A percentile compares a stretch with the other conserved stretches of the same genome.
These are phyloP conservation scores for Candida vartiovaarae DNA, from an alignment of 805 yeast species.

Conservation along the genomic window DNA sequence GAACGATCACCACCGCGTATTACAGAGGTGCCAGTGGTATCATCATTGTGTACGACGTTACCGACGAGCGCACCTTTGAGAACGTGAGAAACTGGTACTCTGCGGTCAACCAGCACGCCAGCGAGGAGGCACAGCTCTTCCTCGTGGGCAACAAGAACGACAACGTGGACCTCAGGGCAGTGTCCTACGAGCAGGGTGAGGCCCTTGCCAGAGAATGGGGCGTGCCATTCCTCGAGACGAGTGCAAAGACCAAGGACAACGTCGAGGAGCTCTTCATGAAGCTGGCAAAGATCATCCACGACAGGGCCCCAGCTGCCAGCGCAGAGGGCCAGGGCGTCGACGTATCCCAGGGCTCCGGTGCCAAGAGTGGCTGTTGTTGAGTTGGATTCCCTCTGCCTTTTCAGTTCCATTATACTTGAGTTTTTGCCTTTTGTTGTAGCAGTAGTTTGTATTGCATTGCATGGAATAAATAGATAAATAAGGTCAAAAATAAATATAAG, in stretches of 20 bases:
- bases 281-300: conserved; percentile 80
- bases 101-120: conserved; percentile 94
- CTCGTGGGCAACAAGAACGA: conserved; percentile 96
- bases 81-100: conserved; percentile 92
- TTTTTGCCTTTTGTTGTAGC: no score
- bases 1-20: conserved; percentile 91
- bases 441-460: not conserved
- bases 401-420: no score
- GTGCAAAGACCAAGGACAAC: conserved; percentile 89
- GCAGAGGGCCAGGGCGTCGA: conserved; percentile 19
- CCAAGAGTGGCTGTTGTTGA: conserved; percentile 16
- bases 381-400: not conserved
- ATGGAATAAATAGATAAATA: not conserved
- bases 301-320: conserved; percentile 46
- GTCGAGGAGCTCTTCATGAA: conserved; percentile 90
- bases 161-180: conserved; percentile 80
- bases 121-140: conserved; percentile 90
- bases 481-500: not conserved
- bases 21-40: conserved; percentile 89
- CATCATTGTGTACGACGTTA: conserved; percentile 75
- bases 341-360: conserved; percentile 10
- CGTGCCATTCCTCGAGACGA: conserved; percentile 89
- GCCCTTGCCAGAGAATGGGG: conserved; percentile 79
- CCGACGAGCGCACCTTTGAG: conserved; percentile 86
- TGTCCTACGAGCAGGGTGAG: conserved; percentile 85